Evolutionary conservation across 352 stramenopile genomes (phyloP).

Genomic region (Globisporangium perplexum): DNA sequence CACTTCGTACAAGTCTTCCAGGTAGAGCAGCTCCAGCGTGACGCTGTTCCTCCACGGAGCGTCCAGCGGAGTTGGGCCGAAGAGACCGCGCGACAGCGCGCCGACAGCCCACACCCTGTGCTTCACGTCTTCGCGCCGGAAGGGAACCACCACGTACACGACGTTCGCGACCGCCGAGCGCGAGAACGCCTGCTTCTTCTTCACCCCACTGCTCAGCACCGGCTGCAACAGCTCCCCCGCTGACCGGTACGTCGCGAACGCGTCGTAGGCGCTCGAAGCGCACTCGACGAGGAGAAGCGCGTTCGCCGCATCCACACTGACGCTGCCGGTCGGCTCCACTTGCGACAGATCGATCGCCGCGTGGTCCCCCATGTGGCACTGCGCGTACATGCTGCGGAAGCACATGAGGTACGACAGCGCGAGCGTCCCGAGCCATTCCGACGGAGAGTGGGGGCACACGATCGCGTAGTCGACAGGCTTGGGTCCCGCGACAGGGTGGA

Average conservation of each 20-base stretch:
- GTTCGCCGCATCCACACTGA: conserved; percentile 47
- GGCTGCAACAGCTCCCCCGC: conserved; percentile 53
- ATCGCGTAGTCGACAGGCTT: conserved; percentile 75
- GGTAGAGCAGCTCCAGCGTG: conserved; percentile 60
- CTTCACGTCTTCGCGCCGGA: conserved; percentile 56
- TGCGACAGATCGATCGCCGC: conserved; percentile 36
- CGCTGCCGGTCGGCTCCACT: conserved; percentile 28
- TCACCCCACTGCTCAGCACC: conserved; percentile 37
- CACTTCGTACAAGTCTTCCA: conserved; percentile 69
- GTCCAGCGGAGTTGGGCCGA: conserved; percentile 24
- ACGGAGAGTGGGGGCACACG: conserved; percentile 61
- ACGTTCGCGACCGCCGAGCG: conserved; percentile 57
- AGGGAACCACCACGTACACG: conserved; percentile 64
- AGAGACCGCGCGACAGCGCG: conserved; percentile 55
- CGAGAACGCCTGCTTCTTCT: conserved; percentile 60
- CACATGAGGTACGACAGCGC: conserved; percentile 67
- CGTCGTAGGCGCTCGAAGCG: conserved; percentile 36
- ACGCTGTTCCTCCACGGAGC: conserved; percentile 44
- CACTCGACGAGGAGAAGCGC: conserved; percentile 56
- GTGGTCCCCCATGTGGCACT: conserved; percentile 67
- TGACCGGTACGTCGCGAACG: conserved; percentile 57
- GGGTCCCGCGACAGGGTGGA: conserved; percentile 52
- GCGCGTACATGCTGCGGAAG: conserved; percentile 63
- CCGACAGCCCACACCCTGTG: conserved; percentile 70
- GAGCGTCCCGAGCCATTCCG: conserved; percentile 63